A percentile compares a stretch with the other conserved stretches of the same genome.
These are phyloP conservation scores for Solanum habrochaites DNA, from an alignment of 257 asterid species.

Conservation along the genomic window DNA sequence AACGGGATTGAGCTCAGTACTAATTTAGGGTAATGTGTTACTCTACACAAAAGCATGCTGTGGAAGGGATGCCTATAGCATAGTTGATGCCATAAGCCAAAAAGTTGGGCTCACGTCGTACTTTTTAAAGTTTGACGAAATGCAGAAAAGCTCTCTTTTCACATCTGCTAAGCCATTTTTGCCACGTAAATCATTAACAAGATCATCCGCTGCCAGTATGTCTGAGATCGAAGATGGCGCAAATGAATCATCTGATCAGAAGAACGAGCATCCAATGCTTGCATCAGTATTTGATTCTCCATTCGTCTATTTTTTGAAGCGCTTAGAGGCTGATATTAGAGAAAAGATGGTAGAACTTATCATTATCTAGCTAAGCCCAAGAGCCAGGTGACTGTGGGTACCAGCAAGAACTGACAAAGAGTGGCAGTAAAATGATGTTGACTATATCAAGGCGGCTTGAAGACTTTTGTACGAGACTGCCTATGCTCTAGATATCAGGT, in stretches of 20 bases:
- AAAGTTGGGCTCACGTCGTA: constrained; percentile 71
- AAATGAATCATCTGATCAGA: constrained; percentile 42
- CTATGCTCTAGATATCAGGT: too few species aligned
- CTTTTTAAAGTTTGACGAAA: constrained; percentile 64
- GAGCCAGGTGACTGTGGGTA: constrained; percentile 75
- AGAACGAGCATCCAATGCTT: constrained; percentile 65
- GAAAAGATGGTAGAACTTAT: constrained; percentile 61
- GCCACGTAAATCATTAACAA: constrained; percentile 55
- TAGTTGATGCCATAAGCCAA: constrained; percentile 76
- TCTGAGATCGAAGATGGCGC: constrained; percentile 74
- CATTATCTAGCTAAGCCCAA: too few species aligned
- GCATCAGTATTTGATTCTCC: constrained; percentile 53
- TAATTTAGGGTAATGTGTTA: constrained; percentile 70
- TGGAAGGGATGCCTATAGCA: constrained; percentile 46
- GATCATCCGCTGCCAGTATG: constrained; percentile 82
- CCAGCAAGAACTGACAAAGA: constrained; percentile 62
- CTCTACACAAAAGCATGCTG: constrained; percentile 39
- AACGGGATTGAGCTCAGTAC: constrained; percentile 68
- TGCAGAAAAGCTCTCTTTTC: constrained; percentile 60
- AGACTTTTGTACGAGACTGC: constrained; percentile 59
- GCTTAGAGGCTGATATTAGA: constrained; percentile 59
- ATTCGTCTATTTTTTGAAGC: constrained; percentile 54
- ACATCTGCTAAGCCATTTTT: constrained; percentile 53
- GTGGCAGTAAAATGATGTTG: constrained; percentile 60
- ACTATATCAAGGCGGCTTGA: constrained; percentile 71